Base-by-base conservation (phyloP, 345 rosid genomes). In the Raphanus sativus region DNA sequence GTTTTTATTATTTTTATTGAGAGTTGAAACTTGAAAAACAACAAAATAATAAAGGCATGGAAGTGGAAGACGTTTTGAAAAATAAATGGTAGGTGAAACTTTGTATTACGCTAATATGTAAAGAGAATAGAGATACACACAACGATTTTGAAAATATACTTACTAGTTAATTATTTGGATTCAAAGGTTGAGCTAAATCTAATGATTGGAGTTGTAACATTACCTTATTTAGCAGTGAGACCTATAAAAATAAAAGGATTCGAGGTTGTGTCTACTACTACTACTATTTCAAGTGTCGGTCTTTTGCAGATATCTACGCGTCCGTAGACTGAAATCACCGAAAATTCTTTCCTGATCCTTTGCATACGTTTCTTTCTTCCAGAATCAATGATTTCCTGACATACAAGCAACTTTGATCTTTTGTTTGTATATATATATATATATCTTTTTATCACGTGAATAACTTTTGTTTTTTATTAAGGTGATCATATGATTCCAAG, bases 21-120 rank as follows among this genome's bases (percentile, higher is more conserved):
- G 12, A 55, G 71, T 74, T 65, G 77, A 56, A 65, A 75, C 78
- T 56, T 28, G 66, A 40, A 58, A 75, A 56, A 26, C 29, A 65
- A 65, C 56, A 65, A 55, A 15, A 67, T 13, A 73, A 28, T 28
- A 40, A 67, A 60, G 69, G 38, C 67, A 9, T 60, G 62, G 74
- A 58, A 50, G 55, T 50, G 67, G 42, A 45, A 61, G 10, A 75
- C 3, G 62, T 29, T 65, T 36, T 65, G 9, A 25, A 24, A 62
- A 74, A 36, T 65, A 3, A 40, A 5, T 75, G 78, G 45, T 36
- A 15, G 71, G 28, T 62, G 67, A 4, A 62, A 3, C 24, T 62
- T 30, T 26, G 3, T 4, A 24, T 5, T 21, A 21, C 4, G 24
- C 12, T 40, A 40, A 40, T 4, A 59, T 59, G 62, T 10, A 25